Conservation (phyloP, 176 grass and related monocot genomes). For the Puya raimondii region DNA sequence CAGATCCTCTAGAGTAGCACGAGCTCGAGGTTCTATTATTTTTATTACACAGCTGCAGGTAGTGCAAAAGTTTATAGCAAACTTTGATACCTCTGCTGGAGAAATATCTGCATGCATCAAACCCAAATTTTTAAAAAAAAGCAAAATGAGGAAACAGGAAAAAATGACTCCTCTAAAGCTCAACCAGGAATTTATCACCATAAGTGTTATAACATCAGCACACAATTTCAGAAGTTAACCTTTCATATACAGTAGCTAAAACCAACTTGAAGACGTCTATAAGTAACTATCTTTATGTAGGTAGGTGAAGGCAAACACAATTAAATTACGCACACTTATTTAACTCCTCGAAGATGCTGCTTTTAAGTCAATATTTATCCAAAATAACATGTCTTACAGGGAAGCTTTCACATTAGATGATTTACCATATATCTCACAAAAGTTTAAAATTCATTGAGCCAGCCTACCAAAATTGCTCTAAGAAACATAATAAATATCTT, state of each 20-base stretch:
- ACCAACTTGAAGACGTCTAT: not conserved
- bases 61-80: constrained; percentile 80
- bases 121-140: not conserved
- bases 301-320: not conserved
- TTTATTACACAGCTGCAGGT: constrained; percentile 95
- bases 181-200: not conserved
- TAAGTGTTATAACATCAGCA: not conserved
- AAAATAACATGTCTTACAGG: not conserved
- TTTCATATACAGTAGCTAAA: not conserved
- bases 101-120: constrained; percentile 48
- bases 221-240: not conserved
- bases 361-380: not conserved
- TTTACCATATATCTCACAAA: not conserved
- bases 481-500: too few relatives aligned
- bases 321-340: not conserved
- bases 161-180: not conserved
- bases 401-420: not conserved
- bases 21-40: constrained; percentile 75
- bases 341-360: not conserved
- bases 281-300: not conserved
- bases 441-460: not conserved
- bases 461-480: too few relatives aligned
- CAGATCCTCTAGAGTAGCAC: constrained; percentile 80
- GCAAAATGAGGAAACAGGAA: not conserved
- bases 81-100: constrained; percentile 72